These are phyloP conservation scores for Vigna radiata DNA, from an alignment of 306 rosid genomes.

Conservation along the genomic window DNA sequence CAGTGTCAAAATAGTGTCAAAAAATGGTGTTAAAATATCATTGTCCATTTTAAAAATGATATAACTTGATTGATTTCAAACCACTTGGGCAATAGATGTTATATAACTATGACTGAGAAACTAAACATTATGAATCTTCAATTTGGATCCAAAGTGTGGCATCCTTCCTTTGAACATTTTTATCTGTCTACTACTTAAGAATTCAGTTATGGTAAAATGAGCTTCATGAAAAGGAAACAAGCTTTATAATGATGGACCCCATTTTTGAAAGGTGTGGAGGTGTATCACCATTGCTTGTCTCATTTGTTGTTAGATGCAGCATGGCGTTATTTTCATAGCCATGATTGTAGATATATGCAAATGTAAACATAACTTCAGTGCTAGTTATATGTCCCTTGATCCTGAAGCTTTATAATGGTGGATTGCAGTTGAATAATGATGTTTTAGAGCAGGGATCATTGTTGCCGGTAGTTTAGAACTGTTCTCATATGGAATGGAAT, in stretches of 20 bases:
- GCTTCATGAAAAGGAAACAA: neutral
- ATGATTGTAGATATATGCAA: slow-evolving; percentile 19
- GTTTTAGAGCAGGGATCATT: neutral
- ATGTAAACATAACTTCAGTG: slow-evolving; percentile 29
- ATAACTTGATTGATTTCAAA: too few species aligned
- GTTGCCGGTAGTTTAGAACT: too few species aligned
- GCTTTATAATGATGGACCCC: slow-evolving; percentile 26
- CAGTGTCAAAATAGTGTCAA: too few species aligned
- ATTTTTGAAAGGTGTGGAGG: slow-evolving; percentile 40
- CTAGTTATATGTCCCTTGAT: slow-evolving; percentile 42
- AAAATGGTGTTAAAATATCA: too few species aligned
- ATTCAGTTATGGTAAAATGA: slow-evolving; percentile 23
- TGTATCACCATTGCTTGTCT: slow-evolving; percentile 27
- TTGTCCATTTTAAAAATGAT: too few species aligned
- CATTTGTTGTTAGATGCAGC: slow-evolving; percentile 41
- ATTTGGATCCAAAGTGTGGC: slow-evolving; percentile 26
- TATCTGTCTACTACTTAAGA: neutral
- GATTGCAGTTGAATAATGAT: slow-evolving; percentile 32
- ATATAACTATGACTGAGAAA: slow-evolving; percentile 6
- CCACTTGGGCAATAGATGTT: neutral
- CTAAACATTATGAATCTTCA: slow-evolving; percentile 14
- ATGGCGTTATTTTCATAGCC: slow-evolving; percentile 31
- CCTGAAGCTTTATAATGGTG: slow-evolving; percentile 46
- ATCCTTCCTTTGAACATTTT: slow-evolving; percentile 23
- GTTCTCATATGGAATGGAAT: too few species aligned